Percentiles rank a stretch among this genome's conserved stretches.
phyloP scores from a whole-genome alignment of 495 filamentous ascomycete species.

The Pyrenopolyporus hunteri region DNA sequence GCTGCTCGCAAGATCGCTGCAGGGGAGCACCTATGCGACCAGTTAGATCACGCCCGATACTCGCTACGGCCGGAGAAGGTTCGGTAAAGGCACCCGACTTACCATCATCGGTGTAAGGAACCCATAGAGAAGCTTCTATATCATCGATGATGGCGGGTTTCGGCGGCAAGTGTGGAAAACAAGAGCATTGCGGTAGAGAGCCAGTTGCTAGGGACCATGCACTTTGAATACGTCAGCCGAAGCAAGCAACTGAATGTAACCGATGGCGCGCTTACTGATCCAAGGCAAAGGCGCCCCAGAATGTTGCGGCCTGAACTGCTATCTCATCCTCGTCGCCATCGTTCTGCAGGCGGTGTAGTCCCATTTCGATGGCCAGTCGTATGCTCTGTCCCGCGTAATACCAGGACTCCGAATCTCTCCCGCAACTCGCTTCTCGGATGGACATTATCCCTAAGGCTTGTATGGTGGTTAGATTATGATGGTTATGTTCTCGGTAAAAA shows the following conservation, averaged over 20 bases:
- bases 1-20: slow-evolving; percentile 56
- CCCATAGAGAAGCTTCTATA: slow-evolving; percentile 60
- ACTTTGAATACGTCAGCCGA: slow-evolving; percentile 48
- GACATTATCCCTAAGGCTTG: slow-evolving; percentile 81
- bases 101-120: slow-evolving; percentile 65
- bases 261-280: slow-evolving; percentile 62
- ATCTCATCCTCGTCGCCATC: slow-evolving; percentile 58
- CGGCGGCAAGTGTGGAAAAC: slow-evolving; percentile 58
- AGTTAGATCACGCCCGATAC: slow-evolving; percentile 13
- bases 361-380: slow-evolving; percentile 69
- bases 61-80: neutral
- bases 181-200: slow-evolving; percentile 66
- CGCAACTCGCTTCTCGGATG: slow-evolving; percentile 67
- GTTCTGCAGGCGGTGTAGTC: slow-evolving; percentile 59
- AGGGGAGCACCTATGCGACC: slow-evolving; percentile 48
- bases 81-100: slow-evolving; percentile 20
- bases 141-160: slow-evolving; percentile 63
- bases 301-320: slow-evolving; percentile 70
- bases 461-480: slow-evolving; percentile 72
- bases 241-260: slow-evolving; percentile 2
- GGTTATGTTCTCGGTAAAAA: slow-evolving; percentile 61
- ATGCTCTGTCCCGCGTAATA: slow-evolving; percentile 71
- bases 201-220: slow-evolving; percentile 70
- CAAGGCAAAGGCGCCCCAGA: slow-evolving; percentile 73
- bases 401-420: slow-evolving; percentile 69